These are phyloP conservation scores for Vigna nakashimae DNA, from an alignment of 306 rosid genomes.

Conservation along the genomic window DNA sequence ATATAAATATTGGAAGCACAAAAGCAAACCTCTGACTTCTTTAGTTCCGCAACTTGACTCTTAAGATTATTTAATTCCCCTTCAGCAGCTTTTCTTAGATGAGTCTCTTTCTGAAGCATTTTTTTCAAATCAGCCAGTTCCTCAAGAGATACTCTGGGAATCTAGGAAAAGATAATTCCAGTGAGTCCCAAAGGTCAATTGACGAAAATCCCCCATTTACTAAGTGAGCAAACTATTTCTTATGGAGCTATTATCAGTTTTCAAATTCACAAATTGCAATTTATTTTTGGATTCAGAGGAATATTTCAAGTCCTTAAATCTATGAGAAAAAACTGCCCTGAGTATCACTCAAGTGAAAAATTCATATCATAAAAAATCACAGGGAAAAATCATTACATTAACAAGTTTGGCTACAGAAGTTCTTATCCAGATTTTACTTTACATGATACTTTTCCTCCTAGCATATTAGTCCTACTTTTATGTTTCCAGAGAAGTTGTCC, in stretches of 20 bases:
- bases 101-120: conserved; percentile 71
- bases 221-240: conserved; percentile 12
- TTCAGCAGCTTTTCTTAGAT: conserved; percentile 81
- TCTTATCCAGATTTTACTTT: conserved; percentile 29
- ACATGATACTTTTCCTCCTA: conserved; percentile 3
- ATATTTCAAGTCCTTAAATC: conserved; percentile 1
- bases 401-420: conserved; percentile 12
- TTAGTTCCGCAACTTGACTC: conserved; percentile 71
- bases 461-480: conserved; percentile 14
- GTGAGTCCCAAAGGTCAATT: conserved; percentile 36
- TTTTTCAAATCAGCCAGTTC: conserved; percentile 78
- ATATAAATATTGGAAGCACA: conserved; percentile 39
- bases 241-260: conserved; percentile 30
- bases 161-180: conserved; percentile 43
- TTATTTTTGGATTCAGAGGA: conserved; percentile 19
- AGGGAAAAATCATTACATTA: conserved; percentile 9
- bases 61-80: conserved; percentile 76
- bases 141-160: conserved; percentile 55
- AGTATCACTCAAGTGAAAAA: conserved; percentile 5
- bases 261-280: conserved; percentile 13
- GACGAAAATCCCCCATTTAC: conserved; percentile 24
- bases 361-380: conserved; percentile 12
- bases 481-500: conserved; percentile 32
- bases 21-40: conserved; percentile 82
- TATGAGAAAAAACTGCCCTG: neutral